Conservation (phyloP, 1,139 yeast species). For the Diutina sp. region DNA sequence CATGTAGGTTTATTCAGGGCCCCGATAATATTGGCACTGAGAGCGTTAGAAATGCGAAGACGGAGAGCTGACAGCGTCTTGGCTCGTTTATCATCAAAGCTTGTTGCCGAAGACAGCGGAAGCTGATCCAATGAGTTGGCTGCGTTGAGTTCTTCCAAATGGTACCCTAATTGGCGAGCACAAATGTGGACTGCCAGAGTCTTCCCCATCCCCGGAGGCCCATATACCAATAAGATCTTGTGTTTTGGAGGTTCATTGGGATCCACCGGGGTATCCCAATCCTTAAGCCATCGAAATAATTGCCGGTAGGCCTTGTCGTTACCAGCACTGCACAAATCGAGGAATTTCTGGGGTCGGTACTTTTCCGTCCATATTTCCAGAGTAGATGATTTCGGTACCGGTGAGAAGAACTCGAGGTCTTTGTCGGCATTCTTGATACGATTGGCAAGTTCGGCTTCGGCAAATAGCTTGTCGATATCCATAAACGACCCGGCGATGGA, state of each 20-base stretch:
- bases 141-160: constrained; percentile 78
- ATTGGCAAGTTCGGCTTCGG: constrained; percentile 15
- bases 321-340: constrained; percentile 56
- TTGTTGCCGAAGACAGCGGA: constrained; percentile 41
- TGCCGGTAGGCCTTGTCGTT: constrained; percentile 68
- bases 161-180: constrained; percentile 74
- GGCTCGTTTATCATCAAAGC: constrained; percentile 24
- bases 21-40: constrained; percentile 46
- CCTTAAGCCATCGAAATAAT: constrained; percentile 66
- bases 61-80: constrained; percentile 20
- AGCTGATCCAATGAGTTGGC: constrained; percentile 47
- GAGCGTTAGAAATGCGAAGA: constrained; percentile 52
- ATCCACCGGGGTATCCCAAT: constrained; percentile 56
- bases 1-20: constrained; percentile 60
- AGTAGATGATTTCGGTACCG: constrained; percentile 4
- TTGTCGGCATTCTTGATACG: constrained; percentile 11
- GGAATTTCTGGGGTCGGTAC: constrained; percentile 62
- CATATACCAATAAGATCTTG: constrained; percentile 64
- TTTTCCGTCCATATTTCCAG: constrained; percentile 59
- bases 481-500: constrained; percentile 8
- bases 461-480: constrained; percentile 20
- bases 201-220: constrained; percentile 95
- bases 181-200: constrained; percentile 81
- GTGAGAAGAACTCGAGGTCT: constrained; percentile 4
- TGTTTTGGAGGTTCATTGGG: constrained; percentile 57